Conservation (phyloP, 306 rosid genomes). For the Gastrolobium bilobum region DNA sequence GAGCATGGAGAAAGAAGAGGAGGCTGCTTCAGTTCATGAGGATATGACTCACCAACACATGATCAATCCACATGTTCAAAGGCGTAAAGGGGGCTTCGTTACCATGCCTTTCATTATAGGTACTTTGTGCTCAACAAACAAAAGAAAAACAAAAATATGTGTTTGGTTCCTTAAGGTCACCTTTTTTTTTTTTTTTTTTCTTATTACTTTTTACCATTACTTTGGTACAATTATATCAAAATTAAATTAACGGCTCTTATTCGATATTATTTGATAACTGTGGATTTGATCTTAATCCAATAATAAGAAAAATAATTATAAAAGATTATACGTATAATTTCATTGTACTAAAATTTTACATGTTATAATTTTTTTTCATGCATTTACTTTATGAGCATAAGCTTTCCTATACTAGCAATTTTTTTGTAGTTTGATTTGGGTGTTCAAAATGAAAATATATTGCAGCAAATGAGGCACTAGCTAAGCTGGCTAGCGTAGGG, state of each 20-base stretch:
- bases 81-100: conserved; percentile 63
- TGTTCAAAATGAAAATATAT: conserved; percentile 4
- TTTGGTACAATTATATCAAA: too few species aligned
- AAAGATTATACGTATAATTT: too few species aligned
- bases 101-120: conserved; percentile 83
- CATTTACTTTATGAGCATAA: not conserved
- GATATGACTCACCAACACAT: conserved; percentile 26
- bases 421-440: conserved; percentile 20
- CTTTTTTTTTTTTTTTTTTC: too few species aligned
- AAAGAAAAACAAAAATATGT: not conserved
- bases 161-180: too few species aligned
- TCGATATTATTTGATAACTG: too few species aligned
- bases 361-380: not conserved
- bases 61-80: conserved; percentile 30
- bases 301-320: too few species aligned
- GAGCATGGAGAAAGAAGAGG: conserved; percentile 45
- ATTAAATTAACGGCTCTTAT: too few species aligned
- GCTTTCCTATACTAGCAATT: not conserved
- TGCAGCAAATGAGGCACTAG: conserved; percentile 73
- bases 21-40: conserved; percentile 36
- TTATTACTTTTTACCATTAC: too few species aligned
- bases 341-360: too few species aligned
- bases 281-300: too few species aligned
- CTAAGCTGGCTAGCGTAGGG: conserved; percentile 69
- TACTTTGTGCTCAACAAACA: conserved; percentile 2